phyloP scores from a whole-genome alignment of 73 alveolate species.

The Tetrahymena thermophila region DNA sequence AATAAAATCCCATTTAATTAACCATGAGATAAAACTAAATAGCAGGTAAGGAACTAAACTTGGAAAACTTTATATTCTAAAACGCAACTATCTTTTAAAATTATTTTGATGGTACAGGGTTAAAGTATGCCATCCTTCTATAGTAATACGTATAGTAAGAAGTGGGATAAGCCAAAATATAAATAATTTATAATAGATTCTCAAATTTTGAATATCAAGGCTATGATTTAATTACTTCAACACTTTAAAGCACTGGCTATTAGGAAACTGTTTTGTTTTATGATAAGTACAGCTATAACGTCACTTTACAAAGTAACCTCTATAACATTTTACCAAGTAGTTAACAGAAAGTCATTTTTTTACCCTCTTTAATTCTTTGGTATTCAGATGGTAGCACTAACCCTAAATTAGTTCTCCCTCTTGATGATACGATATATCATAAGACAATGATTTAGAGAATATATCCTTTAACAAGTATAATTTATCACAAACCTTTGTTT shows the following conservation, averaged over 20 bases:
- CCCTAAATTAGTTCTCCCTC: not conserved
- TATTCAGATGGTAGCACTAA: not conserved
- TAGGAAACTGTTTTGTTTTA: not conserved
- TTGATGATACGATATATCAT: not conserved
- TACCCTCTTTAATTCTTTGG: not conserved
- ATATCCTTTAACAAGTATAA: not conserved
- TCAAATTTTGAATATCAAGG: not conserved
- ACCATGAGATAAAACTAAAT: not conserved
- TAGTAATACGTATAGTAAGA: too few species aligned
- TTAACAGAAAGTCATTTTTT: not conserved
- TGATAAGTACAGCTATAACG: not conserved
- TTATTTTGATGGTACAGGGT: not conserved
- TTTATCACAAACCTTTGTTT: not conserved
- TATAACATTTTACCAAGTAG: not conserved
- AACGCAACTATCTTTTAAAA: not conserved
- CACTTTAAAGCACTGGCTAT: not conserved
- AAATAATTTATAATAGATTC: not conserved
- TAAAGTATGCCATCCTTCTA: not conserved
- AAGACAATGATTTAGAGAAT: not conserved
- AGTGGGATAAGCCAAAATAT: too few species aligned
- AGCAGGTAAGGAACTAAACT: not conserved
- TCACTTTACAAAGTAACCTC: not conserved
- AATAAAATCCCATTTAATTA: not conserved
- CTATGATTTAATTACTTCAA: not conserved
- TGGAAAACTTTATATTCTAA: not conserved